Base-by-base conservation (phyloP, 805 yeast genomes). In the Starmera caribaea region DNA sequence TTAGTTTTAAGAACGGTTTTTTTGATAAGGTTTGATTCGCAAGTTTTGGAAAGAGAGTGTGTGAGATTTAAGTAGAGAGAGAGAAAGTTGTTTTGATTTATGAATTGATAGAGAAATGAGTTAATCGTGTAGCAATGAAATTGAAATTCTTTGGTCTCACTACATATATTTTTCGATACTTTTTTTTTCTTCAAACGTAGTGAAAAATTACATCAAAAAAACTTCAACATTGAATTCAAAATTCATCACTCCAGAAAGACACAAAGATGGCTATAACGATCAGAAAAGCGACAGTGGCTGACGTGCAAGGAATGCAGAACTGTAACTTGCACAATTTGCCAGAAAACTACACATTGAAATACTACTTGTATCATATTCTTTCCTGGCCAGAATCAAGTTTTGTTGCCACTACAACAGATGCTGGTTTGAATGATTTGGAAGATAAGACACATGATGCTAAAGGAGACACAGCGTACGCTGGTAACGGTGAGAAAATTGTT, bases 321-420 rank as follows among this genome's bases (percentile, higher is more conserved):
- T 92, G 95, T 45, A 89, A 89, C 58, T 66, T 89, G 59, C 82
- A 82, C 47, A 90, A 90, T 55, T 68, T 92, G 45, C 98, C 98
- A 6, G 98, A 92, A 59, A 92, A 92, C 64, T 92, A 92, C 58
- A 81, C 84, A 47, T 66, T 89, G 61, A 88, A 89, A 60, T 92
- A 88, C 63, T 92, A 92, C 63, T 74, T 92, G 71, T 92, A 92
- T 62, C 98, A 92, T 62, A 73, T 87, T 8, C 65, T 90, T 38
- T 81, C 97, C 30, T 92, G 98, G 98, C 98, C 98, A 2, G 95
- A 90, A 58, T 94, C 95, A 12, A 85, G 96, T 32, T 92, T 80
- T 65, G 97, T 92, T 30, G 98, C 98, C 14, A 81, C 90, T 1
- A 81, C 92, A 2, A 75, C 80, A 24, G 26, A 21, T 21, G 82